Conservation (phyloP, 768 basidiomycete genomes). For the Auricularia sp. region DNA sequence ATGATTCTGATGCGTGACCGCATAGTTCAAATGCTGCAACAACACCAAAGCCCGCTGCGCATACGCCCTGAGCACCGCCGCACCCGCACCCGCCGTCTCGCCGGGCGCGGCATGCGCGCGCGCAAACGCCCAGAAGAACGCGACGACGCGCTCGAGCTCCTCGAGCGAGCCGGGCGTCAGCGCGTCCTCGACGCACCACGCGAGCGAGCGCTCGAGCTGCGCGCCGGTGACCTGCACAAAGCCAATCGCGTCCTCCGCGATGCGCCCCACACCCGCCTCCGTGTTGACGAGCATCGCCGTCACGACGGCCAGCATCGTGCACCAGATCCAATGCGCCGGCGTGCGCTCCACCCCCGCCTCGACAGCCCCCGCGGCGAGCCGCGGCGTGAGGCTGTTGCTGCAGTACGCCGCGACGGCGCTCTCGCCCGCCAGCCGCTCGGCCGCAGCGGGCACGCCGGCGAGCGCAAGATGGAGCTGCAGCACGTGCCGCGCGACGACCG, state of each 20-base stretch:
- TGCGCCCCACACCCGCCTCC: constrained; percentile 51
- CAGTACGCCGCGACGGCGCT: constrained; percentile 75
- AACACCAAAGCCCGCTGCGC: constrained; percentile 58
- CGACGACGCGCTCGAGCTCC: constrained; percentile 73
- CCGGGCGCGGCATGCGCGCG: constrained; percentile 37
- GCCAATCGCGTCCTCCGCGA: constrained; percentile 76
- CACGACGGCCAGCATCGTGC: constrained; percentile 72
- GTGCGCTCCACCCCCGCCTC: constrained; percentile 60
- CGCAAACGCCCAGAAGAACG: constrained; percentile 68
- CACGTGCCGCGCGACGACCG: constrained; percentile 67
- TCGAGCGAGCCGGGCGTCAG: constrained; percentile 70
- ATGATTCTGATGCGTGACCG: constrained; percentile 84
- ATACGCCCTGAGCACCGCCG: constrained; percentile 51
- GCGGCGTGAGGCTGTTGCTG: constrained; percentile 66
- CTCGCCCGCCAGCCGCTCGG: constrained; percentile 78
- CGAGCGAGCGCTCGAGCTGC: constrained; percentile 66
- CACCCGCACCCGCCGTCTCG: constrained; percentile 16
- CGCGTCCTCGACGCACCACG: constrained; percentile 73
- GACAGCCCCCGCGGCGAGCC: constrained; percentile 67
- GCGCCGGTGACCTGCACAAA: constrained; percentile 78
- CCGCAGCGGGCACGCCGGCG: constrained; percentile 63
- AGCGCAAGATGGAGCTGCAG: constrained; percentile 82
- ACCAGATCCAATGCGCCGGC: constrained; percentile 74
- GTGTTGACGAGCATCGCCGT: constrained; percentile 58
- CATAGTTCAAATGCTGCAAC: constrained; percentile 82